Base-by-base conservation (phyloP, 768 basidiomycete genomes). In the Boletus reticuloceps region DNA sequence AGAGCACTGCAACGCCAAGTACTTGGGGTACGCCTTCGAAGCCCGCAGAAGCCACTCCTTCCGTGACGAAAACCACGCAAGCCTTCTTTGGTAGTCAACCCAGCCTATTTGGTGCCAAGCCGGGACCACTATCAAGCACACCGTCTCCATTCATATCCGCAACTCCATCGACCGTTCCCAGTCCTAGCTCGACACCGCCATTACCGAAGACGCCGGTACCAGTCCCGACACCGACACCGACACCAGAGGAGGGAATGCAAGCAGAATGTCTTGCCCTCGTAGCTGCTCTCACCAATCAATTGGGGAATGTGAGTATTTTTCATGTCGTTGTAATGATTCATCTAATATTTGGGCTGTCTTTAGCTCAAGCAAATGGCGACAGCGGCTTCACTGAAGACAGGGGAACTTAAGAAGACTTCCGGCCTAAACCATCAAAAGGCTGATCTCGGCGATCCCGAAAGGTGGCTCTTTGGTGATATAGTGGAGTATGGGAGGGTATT, bases 201-300 rank as follows among this genome's bases (percentile, higher is more conserved):
- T 16, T 37, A 44, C 37, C 58, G 12, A 57, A 20, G n/a, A 16
- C 46, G 5, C 47, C 48, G 12, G 19, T 51, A 9, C 54, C 61
- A 1, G 43, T 50, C 12, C 52, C 66, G 19, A 45, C 57, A 6
- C 54, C 55, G 17, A 20, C 60, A 22, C 60, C 67, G 55, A 71
- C 53, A 55, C 75, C 54, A 56, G 79, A 84, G 55, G 79, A 82
- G 51, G 84, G 86, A 11, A 82, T 93, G 80, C 87, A 89, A 61
- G 76, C 77, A 17, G 85, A 91, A 63, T 86, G 86, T 58, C 60
- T 66, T 4, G 44, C 75, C 34, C 73, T 93, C 34, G 74, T 85
- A 40, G 51, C 58, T 2, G 70, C 66, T 13, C 66, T 90, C 39
- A 65, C 58, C 3, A 75, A 71, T 37, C 88, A 91, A 56, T 69